Percentiles rank a stretch among this genome's conserved stretches.
These are phyloP conservation scores for Chalciporus sp. DNA, from an alignment of 1,284 basidiomycete species.

Conservation along the genomic window DNA sequence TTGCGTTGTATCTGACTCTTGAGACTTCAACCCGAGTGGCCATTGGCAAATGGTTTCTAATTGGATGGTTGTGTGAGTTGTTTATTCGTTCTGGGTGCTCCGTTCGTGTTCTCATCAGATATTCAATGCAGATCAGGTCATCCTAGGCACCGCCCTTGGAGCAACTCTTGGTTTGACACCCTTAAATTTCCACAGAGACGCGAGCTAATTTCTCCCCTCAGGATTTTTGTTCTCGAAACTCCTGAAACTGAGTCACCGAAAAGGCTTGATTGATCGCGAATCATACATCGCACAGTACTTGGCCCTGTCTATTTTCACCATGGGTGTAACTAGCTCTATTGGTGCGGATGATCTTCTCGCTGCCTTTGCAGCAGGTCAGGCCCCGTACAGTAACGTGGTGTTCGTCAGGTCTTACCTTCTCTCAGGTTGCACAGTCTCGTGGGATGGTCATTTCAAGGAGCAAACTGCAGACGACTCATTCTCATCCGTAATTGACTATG, in stretches of 20 bases:
- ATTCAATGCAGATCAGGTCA: slow-evolving; percentile 72
- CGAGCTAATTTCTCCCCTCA: slow-evolving; percentile 26
- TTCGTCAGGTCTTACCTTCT: neutral
- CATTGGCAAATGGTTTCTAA: slow-evolving; percentile 77
- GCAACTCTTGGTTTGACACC: slow-evolving; percentile 60
- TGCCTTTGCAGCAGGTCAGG: slow-evolving; percentile 84
- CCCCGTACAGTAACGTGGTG: neutral
- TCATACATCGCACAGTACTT: slow-evolving; percentile 92
- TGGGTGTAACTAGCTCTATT: slow-evolving; percentile 76
- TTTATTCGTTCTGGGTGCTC: neutral
- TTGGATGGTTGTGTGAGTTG: slow-evolving; percentile 75
- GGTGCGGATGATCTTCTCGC: slow-evolving; percentile 89
- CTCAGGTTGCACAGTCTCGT: slow-evolving; percentile 82
- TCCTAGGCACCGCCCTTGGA: slow-evolving; percentile 82
- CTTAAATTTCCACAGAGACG: neutral
- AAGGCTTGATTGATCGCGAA: slow-evolving; percentile 85
- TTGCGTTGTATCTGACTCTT: slow-evolving; percentile 86
- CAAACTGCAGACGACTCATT: slow-evolving; percentile 87
- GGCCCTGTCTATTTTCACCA: slow-evolving; percentile 81
- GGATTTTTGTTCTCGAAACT: slow-evolving; percentile 75
- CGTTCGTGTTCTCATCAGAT: neutral
- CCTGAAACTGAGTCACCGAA: slow-evolving; percentile 80
- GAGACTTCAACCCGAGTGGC: slow-evolving; percentile 67
- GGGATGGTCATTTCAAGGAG: slow-evolving; percentile 90
- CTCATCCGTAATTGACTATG: slow-evolving; percentile 84